phyloP scores from a whole-genome alignment of 208 protist species.

The Leishmania mexicana region DNA sequence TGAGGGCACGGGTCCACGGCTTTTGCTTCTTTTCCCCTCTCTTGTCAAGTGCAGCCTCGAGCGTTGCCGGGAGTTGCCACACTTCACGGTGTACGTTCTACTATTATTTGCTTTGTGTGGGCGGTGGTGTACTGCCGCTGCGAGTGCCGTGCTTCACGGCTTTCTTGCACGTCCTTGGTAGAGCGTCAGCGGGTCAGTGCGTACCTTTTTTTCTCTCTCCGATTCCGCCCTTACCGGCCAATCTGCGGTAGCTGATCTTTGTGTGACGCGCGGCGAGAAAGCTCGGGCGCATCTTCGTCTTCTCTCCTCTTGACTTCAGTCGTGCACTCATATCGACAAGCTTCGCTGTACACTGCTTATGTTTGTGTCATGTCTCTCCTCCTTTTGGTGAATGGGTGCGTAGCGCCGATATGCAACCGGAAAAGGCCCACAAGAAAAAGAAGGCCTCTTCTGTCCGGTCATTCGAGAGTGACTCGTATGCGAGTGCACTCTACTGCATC shows the following conservation, averaged over 20 bases:
- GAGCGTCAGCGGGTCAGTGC: background rate
- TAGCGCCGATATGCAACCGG: background rate
- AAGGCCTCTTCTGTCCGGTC: background rate
- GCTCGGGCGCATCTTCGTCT: background rate
- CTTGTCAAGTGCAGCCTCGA: background rate
- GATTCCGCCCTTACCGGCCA: background rate
- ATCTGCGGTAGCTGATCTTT: background rate
- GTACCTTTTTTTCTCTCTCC: background rate
- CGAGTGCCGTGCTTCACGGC: background rate
- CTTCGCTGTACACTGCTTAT: background rate
- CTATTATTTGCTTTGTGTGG: background rate
- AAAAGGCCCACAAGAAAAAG: background rate
- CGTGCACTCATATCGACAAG: background rate
- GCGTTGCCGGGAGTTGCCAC: background rate
- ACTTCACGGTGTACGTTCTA: background rate
- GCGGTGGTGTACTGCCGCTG: background rate
- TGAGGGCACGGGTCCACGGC: background rate
- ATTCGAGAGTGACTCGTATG: conserved; percentile 2
- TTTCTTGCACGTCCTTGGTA: background rate
- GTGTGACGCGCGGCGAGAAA: background rate
- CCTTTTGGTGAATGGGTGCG: background rate
- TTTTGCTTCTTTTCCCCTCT: conserved; percentile 1
- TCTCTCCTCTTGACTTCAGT: background rate
- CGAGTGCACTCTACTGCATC: background rate
- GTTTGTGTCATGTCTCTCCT: background rate